Conservation (phyloP, 805 yeast species). For the Sugiyamaella boreocaroliniensis region DNA sequence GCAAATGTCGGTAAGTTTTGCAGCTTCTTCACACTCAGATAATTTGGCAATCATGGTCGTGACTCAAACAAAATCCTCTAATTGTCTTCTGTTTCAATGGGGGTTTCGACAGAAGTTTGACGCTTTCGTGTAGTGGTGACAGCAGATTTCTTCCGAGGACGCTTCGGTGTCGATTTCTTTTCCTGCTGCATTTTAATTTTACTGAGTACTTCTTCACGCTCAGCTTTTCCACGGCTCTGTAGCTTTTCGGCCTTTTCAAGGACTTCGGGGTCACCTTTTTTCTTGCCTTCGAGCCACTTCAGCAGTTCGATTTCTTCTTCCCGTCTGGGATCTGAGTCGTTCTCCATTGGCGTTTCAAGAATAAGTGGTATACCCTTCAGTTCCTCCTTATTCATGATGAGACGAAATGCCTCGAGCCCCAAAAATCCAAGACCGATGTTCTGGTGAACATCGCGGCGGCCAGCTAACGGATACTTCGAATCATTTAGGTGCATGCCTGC, state of each 20-base stretch:
- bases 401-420: slow-evolving; percentile 77
- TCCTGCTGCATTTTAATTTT: slow-evolving; percentile 51
- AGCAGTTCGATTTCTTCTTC: slow-evolving; percentile 74
- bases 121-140: too few relatives aligned
- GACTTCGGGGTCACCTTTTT: slow-evolving; percentile 49
- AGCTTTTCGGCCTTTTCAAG: slow-evolving; percentile 43
- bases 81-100: too few relatives aligned
- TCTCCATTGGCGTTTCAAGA: slow-evolving; percentile 67
- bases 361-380: slow-evolving; percentile 68
- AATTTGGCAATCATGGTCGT: too few relatives aligned
- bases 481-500: slow-evolving; percentile 86
- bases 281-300: slow-evolving; percentile 68
- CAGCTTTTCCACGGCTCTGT: slow-evolving; percentile 54
- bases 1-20: too few relatives aligned
- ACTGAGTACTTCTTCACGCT: slow-evolving; percentile 60
- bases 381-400: slow-evolving; percentile 61
- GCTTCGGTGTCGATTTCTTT: slow-evolving; percentile 1
- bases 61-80: too few relatives aligned
- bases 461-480: slow-evolving; percentile 87
- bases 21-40: too few relatives aligned
- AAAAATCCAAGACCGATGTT: slow-evolving; percentile 82
- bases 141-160: background rate
- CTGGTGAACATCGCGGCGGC: slow-evolving; percentile 88
- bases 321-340: slow-evolving; percentile 31
- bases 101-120: too few relatives aligned